These are phyloP conservation scores for Leccinum truebloodii DNA, from an alignment of 768 basidiomycete genomes.

Conservation along the genomic window DNA sequence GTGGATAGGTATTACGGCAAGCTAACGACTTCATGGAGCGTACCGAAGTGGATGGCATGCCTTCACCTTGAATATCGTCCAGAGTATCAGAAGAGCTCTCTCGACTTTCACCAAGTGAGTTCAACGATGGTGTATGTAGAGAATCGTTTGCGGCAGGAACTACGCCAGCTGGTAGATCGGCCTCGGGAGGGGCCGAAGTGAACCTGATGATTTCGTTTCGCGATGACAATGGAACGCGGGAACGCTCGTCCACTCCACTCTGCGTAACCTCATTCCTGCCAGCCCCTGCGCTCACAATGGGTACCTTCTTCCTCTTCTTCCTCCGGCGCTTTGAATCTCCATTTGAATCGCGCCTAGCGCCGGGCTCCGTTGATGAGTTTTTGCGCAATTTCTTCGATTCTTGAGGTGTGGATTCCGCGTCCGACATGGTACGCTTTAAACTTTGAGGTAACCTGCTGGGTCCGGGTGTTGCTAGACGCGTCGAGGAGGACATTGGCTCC, in stretches of 20 bases:
- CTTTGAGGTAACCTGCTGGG: conserved; percentile 6
- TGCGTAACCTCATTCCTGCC: conserved; percentile 14
- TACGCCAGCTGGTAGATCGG: conserved; percentile 3
- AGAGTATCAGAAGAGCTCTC: neutral
- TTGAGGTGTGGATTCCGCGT: conserved; percentile 22
- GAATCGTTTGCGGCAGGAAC: neutral
- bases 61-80: conserved; percentile 1
- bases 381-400: conserved; percentile 28
- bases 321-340: conserved; percentile 30
- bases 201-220: conserved; percentile 32
- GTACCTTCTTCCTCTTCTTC: conserved; percentile 31
- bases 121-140: conserved; percentile 4
- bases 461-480: conserved; percentile 21
- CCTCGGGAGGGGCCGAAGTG: conserved; percentile 20
- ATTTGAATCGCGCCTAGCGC: conserved; percentile 18
- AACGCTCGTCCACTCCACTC: conserved; percentile 10
- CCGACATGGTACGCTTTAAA: conserved; percentile 27
- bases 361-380: conserved; percentile 19
- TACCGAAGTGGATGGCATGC: conserved; percentile 19
- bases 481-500: conserved; percentile 27
- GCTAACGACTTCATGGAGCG: neutral
- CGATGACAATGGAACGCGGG: conserved; percentile 19
- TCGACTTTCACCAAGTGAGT: neutral
- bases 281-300: conserved; percentile 18
- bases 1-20: conserved; percentile 8